Percentiles rank a stretch among this genome's conserved stretches.
phyloP scores from a whole-genome alignment of 805 yeast genomes.

The Peterozyma xylosa region DNA sequence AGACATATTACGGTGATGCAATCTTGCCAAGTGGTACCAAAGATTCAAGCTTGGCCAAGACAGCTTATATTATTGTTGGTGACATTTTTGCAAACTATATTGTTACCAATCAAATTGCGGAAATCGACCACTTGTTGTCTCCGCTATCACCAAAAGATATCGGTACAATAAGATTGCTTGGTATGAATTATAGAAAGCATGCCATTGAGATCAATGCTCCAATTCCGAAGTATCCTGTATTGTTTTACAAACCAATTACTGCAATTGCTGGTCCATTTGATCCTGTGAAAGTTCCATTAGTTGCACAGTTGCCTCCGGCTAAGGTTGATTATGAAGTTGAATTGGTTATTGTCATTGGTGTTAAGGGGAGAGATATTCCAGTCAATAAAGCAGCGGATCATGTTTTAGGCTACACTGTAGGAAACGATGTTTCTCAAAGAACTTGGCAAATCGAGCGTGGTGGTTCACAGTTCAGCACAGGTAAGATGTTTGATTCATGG shows the following conservation, averaged over 20 bases:
- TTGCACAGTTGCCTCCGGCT: slow-evolving; percentile 25
- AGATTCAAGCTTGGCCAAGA: slow-evolving; percentile 29
- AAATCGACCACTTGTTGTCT: slow-evolving; percentile 27
- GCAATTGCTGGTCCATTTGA: slow-evolving; percentile 35
- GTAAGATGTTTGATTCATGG: slow-evolving; percentile 49
- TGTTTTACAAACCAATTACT: slow-evolving; percentile 43
- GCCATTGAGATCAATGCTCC: slow-evolving; percentile 30
- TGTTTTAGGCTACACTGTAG: slow-evolving; percentile 44
- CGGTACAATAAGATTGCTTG: slow-evolving; percentile 37
- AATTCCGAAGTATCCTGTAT: slow-evolving; percentile 39
- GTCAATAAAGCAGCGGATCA: slow-evolving; percentile 34
- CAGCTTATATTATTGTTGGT: slow-evolving; percentile 39
- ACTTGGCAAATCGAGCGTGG: slow-evolving; percentile 49
- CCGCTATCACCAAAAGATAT: slow-evolving; percentile 32
- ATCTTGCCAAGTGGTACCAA: slow-evolving; percentile 23
- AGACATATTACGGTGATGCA: slow-evolving; percentile 40
- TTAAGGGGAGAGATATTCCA: slow-evolving; percentile 33
- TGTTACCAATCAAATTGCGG: slow-evolving; percentile 27
- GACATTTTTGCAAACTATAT: slow-evolving; percentile 31
- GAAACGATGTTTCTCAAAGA: slow-evolving; percentile 50
- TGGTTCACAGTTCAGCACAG: slow-evolving; percentile 44
- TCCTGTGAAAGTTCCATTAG: slow-evolving; percentile 32
- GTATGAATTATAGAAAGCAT: slow-evolving; percentile 42
- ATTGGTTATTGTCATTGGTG: slow-evolving; percentile 46
- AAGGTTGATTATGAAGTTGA: slow-evolving; percentile 49